These are phyloP conservation scores for Cyberlindnera xishuangbannaensis DNA, from an alignment of 805 yeast genomes.

Conservation along the genomic window DNA sequence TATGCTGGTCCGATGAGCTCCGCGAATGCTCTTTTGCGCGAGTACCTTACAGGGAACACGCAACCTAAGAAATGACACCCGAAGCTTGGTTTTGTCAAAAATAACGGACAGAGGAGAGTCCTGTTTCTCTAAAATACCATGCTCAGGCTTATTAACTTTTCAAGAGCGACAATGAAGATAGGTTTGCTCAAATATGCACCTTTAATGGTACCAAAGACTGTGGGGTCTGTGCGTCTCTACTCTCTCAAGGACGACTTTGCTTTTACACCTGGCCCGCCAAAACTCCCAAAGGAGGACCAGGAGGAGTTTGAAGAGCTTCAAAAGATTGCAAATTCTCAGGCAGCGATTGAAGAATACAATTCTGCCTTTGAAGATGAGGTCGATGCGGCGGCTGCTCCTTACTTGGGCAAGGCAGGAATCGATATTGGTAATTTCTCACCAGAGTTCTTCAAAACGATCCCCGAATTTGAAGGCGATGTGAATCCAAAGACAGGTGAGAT, in stretches of 20 bases:
- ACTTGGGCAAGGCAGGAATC: constrained; percentile 44
- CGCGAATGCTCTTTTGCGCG: no score
- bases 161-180: no score
- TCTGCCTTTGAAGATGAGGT: constrained; percentile 33
- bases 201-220: no score
- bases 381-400: constrained; percentile 29
- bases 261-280: constrained; percentile 49
- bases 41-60: no score
- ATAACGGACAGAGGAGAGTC: no score
- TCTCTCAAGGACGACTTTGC: constrained; percentile 20
- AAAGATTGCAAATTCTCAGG: constrained; percentile 71
- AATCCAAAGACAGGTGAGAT: constrained; percentile 94
- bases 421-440: constrained; percentile 66
- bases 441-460: constrained; percentile 68
- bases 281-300: constrained; percentile 73
- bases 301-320: constrained; percentile 89
- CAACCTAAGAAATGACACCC: no score
- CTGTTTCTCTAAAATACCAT: no score
- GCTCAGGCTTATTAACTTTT: no score
- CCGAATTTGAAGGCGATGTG: constrained; percentile 91
- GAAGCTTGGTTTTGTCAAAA: no score
- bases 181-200: no score
- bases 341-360: constrained; percentile 72
- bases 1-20: no score
- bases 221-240: neutral